Base-by-base conservation (phyloP, 1,284 basidiomycete genomes). In the Mycena citricolor region DNA sequence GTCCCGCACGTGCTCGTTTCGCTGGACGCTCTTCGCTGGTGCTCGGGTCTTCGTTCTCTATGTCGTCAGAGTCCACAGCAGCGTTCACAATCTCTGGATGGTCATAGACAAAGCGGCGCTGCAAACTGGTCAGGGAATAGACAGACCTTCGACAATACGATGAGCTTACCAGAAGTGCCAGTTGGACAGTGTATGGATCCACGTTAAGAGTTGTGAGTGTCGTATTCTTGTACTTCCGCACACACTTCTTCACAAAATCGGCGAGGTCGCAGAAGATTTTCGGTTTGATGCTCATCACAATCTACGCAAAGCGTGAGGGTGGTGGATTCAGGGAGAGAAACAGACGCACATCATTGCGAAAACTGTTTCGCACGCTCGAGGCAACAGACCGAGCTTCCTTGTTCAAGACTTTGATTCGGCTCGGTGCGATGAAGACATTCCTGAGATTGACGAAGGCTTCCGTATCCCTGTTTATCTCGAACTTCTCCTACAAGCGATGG, bases 41-140 rank as follows among this genome's bases (percentile, higher is more conserved):
- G n/a, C n/a, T n/a, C n/a, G n/a, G n/a, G n/a, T n/a, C n/a, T n/a
- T n/a, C n/a, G n/a, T n/a, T n/a, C n/a, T n/a, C n/a, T n/a, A n/a
- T n/a, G 13, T 34, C 20, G n/a, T 32, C 24, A 17, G 26, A 16
- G 8, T 34, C 41, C 1, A 25, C 16, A 5, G 14, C 19, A 6
- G 12, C 24, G 25, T 42, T 34, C n/a, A 10, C n/a, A 2, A 38
- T 22, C 1, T 2, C 3, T 1, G 42, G 42, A 19, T 44, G 5
- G 11, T 44, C 42, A 13, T 37, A 44, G n/a, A 22, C 42, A 32
- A 44, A 44, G 13, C 42, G 34, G 1, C 35, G 42, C 42, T 44
- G 21, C 4, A 30, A n/a, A n/a, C n/a, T n/a, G n/a, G n/a, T n/a
- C n/a, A n/a, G n/a, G n/a, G n/a, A 19, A 35, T 26, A 5, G 30